Evolutionary conservation across 169 alveolate species (phyloP), one percentile per base, ranked within the genome.

Genomic region (Eimeria praecox): DNA sequence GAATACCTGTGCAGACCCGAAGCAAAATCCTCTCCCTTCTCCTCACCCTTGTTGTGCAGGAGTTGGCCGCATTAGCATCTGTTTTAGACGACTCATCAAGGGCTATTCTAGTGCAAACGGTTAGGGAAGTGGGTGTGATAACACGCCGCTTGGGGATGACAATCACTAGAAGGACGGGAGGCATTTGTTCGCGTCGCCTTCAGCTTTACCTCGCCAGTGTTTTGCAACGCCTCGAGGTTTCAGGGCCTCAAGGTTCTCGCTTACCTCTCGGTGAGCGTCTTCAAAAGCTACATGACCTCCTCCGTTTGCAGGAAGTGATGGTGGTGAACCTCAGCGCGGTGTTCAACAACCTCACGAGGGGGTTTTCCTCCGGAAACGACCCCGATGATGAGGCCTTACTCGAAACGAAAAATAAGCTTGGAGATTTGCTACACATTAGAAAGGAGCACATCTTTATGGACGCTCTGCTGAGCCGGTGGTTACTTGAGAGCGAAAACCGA

Each of bases 1-100:
- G 52, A 33, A 71, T 33, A n/a, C 82, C 82, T 35, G 52, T 71
- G 82, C 82, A 33, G 6, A 33, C 40, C n/a, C 82, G 82, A 12
- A 71, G 82, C 20, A 71, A 71, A 71, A 35, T 71, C 38, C 82
- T 71, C 27, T 71, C 82, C 5, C 82, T 71, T 3, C 52, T 71
- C 33, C 82, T 71, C 52, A 71, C 52, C 82, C 82, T 71, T 16
- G 49, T 71, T 71, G 82, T 71, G 30, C 82, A 71, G 40, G 82
- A 71, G 52, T 71, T 71, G 49, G 82, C 82, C 30, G 82, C 82
- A 33, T 71, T 71, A 71, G 82, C 82, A 33, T 35, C 82, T 0
- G 82, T 71, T 33, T 35, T 71, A 71, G 82, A 27, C 52, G 52
- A 71, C 24, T 12, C 24, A 18, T 71, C 52, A 71, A 33, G 52